Evolutionary conservation across 176 grass and related monocot genomes (phyloP), one percentile per base, ranked within the genome.

Genomic region (Alloteropsis semialata): DNA sequence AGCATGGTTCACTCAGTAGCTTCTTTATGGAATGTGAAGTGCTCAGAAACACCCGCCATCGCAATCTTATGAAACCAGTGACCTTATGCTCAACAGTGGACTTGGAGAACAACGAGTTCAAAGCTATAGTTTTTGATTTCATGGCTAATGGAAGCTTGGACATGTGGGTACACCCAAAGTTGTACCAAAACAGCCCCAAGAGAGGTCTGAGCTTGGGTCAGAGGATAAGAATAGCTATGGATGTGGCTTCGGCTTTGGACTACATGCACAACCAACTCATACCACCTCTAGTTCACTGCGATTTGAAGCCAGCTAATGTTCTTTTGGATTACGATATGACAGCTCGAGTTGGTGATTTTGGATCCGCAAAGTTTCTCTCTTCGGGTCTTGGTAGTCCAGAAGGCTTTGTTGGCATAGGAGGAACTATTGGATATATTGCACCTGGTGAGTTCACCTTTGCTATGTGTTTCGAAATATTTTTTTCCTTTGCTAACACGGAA

Each of bases 81-180:
- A 87, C 85, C 2, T 0, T 48, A 13, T 87, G 85, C 78, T 87
- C 85, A 0, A 82, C 78, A 0, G 71, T 87, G 37, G 51, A 82
- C 50, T 41, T 45, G 8, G 78, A 82, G 5, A 76, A 76, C 17
- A 18, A 76, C 9, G 85, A 87, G 4, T 87, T 87, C 62, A 87
- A 87, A 74, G 78, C 78, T 30, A 9, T 87, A 42, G 51, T 76
- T 15, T 76, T 76, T 0, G 41, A 87, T 39, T 87, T 87, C 72
- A 87, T 87, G 85, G 78, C 78, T 50, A 87, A 87, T 60, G 85
- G 85, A 17, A 82, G 72, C 72, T 42, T 82, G 6, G 85, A 87
- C 18, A 87, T 76, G 62, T 82, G 72, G 72, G 15, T 87, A 39
- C 78, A 87, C 5, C 50, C 78, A 25, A 82, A 54, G 71, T 0